These are phyloP conservation scores for Acanthochlamys bracteata DNA, from an alignment of 106 monocot genomes.

Conservation along the genomic window DNA sequence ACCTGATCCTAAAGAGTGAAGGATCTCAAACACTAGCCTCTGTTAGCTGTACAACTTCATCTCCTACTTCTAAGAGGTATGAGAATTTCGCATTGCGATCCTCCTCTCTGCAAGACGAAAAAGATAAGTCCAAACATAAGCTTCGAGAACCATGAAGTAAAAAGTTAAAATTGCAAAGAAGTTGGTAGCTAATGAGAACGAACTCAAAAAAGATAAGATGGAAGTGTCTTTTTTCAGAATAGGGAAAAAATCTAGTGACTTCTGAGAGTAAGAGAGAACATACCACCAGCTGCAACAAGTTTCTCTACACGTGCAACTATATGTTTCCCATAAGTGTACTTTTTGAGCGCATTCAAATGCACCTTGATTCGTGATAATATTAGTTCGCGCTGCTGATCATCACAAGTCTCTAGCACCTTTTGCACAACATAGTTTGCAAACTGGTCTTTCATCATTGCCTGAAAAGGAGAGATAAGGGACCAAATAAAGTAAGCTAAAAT, in stretches of 20 bases:
- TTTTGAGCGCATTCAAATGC: slow-evolving; percentile 74
- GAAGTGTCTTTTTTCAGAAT: background rate
- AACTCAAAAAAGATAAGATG: too few relatives aligned
- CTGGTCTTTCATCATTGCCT: slow-evolving; percentile 98
- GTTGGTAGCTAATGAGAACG: too few relatives aligned
- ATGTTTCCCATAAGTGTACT: slow-evolving; percentile 91
- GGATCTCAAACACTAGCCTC: slow-evolving; percentile 29
- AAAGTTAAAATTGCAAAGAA: too few relatives aligned
- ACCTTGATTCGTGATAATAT: slow-evolving; percentile 78
- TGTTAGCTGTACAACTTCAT: slow-evolving; percentile 56
- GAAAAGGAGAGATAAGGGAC: background rate
- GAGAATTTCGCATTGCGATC: slow-evolving; percentile 42
- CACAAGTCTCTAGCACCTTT: slow-evolving; percentile 74
- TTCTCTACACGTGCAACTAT: slow-evolving; percentile 95
- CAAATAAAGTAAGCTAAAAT: background rate
- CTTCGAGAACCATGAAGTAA: too few relatives aligned
- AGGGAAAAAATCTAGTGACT: background rate
- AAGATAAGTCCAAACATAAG: background rate
- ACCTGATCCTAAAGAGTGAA: slow-evolving; percentile 12
- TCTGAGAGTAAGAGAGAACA: background rate
- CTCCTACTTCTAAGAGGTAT: slow-evolving; percentile 27
- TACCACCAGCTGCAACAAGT: slow-evolving; percentile 86
- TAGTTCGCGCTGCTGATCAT: slow-evolving; percentile 75
- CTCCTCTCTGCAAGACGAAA: slow-evolving; percentile 54
- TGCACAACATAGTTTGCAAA: slow-evolving; percentile 95